phyloP scores from a whole-genome alignment of 2,329 filamentous ascomycete species.

The Dichotomopilus funicola region DNA sequence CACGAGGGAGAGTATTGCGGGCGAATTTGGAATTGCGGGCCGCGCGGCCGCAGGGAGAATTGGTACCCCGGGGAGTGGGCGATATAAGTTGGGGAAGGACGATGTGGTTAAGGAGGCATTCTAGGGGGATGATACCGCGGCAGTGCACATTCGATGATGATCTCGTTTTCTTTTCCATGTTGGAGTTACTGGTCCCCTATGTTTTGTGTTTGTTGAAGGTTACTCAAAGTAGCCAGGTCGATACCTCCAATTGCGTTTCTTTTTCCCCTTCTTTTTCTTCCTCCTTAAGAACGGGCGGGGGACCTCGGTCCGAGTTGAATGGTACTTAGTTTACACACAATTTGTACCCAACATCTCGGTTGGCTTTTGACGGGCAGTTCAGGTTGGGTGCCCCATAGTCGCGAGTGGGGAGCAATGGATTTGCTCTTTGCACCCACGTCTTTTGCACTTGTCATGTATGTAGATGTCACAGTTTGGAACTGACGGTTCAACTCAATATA shows the following conservation, averaged over 20 bases:
- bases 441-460: neutral
- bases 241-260: slow-evolving; percentile 5
- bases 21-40: slow-evolving; percentile 39
- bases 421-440: no score
- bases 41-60: slow-evolving; percentile 48
- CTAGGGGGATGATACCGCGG: neutral
- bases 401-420: no score
- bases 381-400: no score
- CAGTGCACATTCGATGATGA: no score
- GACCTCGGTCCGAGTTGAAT: neutral
- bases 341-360: no score
- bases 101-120: slow-evolving; percentile 58
- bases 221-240: neutral
- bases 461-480: neutral
- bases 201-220: slow-evolving; percentile 1
- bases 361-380: no score
- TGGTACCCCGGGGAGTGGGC: slow-evolving; percentile 47
- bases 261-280: neutral
- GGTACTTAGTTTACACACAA: no score
- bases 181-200: slow-evolving; percentile 1
- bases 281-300: neutral
- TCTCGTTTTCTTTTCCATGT: neutral
- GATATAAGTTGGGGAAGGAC: slow-evolving; percentile 69
- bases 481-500: neutral
- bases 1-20: slow-evolving; percentile 86